phyloP scores from a whole-genome alignment of 768 basidiomycete genomes.

The Xanthoconium stramineum region DNA sequence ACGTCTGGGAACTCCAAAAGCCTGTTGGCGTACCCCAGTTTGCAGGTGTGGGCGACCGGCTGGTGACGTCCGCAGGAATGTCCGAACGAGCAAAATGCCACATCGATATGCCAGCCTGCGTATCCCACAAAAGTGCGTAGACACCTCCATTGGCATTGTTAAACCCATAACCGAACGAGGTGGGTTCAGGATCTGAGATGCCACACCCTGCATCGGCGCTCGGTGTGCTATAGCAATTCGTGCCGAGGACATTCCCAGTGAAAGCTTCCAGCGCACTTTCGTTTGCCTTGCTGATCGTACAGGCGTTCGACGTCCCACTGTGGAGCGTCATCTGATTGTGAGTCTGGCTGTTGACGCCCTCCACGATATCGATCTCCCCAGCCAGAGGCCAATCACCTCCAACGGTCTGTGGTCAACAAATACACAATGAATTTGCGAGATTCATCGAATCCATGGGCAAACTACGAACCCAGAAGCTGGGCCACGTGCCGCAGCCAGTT shows the following conservation, averaged over 20 bases:
- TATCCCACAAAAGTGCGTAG: conserved; percentile 54
- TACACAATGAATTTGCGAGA: not conserved
- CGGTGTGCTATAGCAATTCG: conserved; percentile 40
- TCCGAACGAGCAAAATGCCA: conserved; percentile 54
- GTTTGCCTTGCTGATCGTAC: conserved; percentile 17
- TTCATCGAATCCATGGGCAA: not conserved
- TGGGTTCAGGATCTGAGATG: conserved; percentile 39
- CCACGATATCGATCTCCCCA: conserved; percentile 73
- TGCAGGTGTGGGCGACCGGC: conserved; percentile 42
- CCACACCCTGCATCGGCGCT: conserved; percentile 48
- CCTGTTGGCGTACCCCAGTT: conserved; percentile 54
- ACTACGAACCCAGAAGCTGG: conserved; percentile 50
- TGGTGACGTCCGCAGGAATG: conserved; percentile 51
- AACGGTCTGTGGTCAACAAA: conserved; percentile 31
- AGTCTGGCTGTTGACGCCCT: conserved; percentile 61
- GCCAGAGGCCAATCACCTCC: conserved; percentile 50
- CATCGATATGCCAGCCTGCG: conserved; percentile 43
- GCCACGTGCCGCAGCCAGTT: conserved; percentile 62
- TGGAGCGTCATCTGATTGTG: conserved; percentile 69
- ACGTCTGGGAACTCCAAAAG: conserved; percentile 45
- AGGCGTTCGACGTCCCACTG: conserved; percentile 43
- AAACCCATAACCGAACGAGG: conserved; percentile 41
- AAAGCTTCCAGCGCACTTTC: conserved; percentile 12
- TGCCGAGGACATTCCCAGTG: conserved; percentile 22
- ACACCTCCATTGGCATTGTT: conserved; percentile 46